These are phyloP conservation scores for Oldenlandia corymbosa DNA, from an alignment of 257 asterid species.

Conservation along the genomic window DNA sequence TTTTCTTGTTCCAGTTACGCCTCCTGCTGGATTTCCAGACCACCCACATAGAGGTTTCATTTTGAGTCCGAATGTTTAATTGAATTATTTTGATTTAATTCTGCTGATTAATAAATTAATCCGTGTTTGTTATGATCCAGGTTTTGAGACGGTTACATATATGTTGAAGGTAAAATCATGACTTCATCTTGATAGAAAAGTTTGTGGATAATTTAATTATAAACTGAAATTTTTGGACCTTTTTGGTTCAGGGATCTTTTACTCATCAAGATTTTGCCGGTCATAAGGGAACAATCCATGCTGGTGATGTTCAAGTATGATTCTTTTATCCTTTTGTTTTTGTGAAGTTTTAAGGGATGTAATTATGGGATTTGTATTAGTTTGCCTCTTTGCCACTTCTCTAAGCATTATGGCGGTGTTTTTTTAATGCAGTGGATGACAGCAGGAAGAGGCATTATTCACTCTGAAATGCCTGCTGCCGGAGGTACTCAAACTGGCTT, in stretches of 20 bases:
- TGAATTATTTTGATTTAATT: not conserved
- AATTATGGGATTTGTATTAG: not conserved
- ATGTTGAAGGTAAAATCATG: conserved; percentile 47
- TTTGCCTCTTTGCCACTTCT: too few relatives aligned
- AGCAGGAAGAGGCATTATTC: conserved; percentile 91
- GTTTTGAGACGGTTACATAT: conserved; percentile 95
- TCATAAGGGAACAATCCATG: conserved; percentile 70
- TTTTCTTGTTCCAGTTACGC: conserved; percentile 51
- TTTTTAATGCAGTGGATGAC: conserved; percentile 82
- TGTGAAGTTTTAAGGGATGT: not conserved
- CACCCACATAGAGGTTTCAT: conserved; percentile 98
- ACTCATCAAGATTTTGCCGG: conserved; percentile 95
- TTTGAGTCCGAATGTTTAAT: not conserved
- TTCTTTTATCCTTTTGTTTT: not conserved
- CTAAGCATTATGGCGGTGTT: not conserved
- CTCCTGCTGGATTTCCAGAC: conserved; percentile 97
- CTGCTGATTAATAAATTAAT: conserved; percentile 1
- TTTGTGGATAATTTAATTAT: not conserved
- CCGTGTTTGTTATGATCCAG: conserved; percentile 26
- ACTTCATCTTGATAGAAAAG: not conserved
- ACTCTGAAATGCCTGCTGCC: conserved; percentile 96
- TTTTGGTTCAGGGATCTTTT: conserved; percentile 57
- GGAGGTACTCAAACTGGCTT: conserved; percentile 66
- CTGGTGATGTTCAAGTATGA: conserved; percentile 88
- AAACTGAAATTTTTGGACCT: not conserved